Base-by-base conservation (phyloP, 1,139 yeast species). In the Geotrichum bryndzae region DNA sequence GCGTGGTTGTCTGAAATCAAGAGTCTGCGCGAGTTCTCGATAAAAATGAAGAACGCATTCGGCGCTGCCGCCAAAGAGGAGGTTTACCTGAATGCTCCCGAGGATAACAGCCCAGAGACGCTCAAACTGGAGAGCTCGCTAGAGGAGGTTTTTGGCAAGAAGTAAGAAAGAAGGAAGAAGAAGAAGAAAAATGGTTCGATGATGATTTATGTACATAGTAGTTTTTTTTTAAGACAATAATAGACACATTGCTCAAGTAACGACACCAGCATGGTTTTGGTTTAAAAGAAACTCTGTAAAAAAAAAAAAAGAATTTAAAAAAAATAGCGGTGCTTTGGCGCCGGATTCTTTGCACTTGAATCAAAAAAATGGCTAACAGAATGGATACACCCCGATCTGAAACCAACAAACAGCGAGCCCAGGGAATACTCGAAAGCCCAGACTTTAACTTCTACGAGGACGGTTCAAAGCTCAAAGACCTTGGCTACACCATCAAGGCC, bases 1-100 rank as follows among this genome's bases (percentile, higher is more conserved):
- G 86, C 90, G 66, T 90, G 97, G 96, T 79, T 86, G 35, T 78
- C 82, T 73, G 96, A 90, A 70, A 85, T 90, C 7, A 82, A 88
- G 35, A 80, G 78, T 50, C 79, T 87, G 57, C 77, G 79, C 61
- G 97, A 91, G 70, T 89, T 90, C 73, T 87, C 94, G 0, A 78
- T 80, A 76, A 82, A 81, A 69, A 84, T 89, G 86, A 87, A 85
- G 73, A 74, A 77, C 27, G 71, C 80, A 63, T 76, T 89, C 73
- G 96, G 96, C 8, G 96, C 92, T 29, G 84, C 83, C 61, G 82
- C 80, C 57, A 83, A 80, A 56, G 85, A 87, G 70, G 79, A 82
- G 56, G 76, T 75, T 58, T 69, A 80, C 25, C 72, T 78, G 60
- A 75, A 76, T 54, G 73, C 81, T 72, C 88, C 90, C 0, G 76